Evolutionary conservation across 768 basidiomycete genomes (phyloP).

Genomic region (Termitomyces sp.): DNA sequence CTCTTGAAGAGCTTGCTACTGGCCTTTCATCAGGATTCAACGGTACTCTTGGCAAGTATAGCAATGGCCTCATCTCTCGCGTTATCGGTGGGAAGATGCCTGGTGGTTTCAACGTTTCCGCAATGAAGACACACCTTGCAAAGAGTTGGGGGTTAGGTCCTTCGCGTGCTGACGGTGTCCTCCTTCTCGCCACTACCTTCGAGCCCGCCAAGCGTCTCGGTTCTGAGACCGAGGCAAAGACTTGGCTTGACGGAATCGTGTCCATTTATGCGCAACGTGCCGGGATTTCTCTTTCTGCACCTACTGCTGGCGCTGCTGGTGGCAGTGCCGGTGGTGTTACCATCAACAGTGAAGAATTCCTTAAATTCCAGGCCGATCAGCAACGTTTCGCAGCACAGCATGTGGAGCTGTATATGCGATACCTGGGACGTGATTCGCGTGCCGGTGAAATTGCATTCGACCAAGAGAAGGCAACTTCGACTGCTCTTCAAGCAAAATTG

Average conservation of each 20-base stretch:
- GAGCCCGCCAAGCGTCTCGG: constrained; percentile 93
- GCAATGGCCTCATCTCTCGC: constrained; percentile 84
- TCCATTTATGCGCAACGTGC: constrained; percentile 83
- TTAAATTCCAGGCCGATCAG: constrained; percentile 94
- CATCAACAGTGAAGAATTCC: constrained; percentile 97
- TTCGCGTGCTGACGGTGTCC: constrained; percentile 82
- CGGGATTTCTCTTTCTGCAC: constrained; percentile 79
- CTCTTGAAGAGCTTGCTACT: constrained; percentile 92
- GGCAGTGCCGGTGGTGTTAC: constrained; percentile 74
- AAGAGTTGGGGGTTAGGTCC: constrained; percentile 97
- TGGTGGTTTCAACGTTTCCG: constrained; percentile 93
- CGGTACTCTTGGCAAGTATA: constrained; percentile 92
- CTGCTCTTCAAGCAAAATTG: constrained; percentile 76
- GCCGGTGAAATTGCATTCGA: constrained; percentile 90
- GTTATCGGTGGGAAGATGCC: constrained; percentile 97
- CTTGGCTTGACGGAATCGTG: constrained; percentile 88
- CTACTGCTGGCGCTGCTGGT: constrained; percentile 58
- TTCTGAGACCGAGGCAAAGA: constrained; percentile 88
- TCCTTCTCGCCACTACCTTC: constrained; percentile 86
- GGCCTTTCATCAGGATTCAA: constrained; percentile 77
- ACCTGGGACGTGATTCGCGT: constrained; percentile 90
- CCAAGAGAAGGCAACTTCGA: constrained; percentile 71
- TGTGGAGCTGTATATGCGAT: constrained; percentile 95
- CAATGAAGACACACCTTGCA: constrained; percentile 83
- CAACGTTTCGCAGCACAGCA: constrained; percentile 90